These are phyloP conservation scores for Thielaviopsis ethacetica DNA, from an alignment of 2,329 filamentous ascomycete genomes.

Conservation along the genomic window DNA sequence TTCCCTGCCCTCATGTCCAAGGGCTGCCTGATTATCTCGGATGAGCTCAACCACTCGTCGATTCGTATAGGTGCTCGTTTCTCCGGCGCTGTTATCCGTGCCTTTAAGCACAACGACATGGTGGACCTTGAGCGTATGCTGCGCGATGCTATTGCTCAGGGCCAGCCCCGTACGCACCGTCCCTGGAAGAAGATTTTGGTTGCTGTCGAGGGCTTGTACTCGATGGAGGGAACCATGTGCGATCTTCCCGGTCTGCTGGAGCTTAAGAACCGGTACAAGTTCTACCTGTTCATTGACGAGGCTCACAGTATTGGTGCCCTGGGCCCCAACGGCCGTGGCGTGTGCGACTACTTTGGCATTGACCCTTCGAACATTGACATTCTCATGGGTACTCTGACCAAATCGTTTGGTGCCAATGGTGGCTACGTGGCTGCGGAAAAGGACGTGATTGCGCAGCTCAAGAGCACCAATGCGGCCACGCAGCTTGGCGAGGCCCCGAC, in stretches of 20 bases:
- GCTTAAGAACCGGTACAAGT: conserved; percentile 93
- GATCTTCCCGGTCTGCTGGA: conserved; percentile 80
- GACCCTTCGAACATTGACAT: conserved; percentile 81
- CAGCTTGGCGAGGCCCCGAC: conserved; percentile 76
- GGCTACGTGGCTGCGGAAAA: conserved; percentile 88
- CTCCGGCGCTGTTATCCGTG: conserved; percentile 84
- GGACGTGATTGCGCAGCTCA: conserved; percentile 80
- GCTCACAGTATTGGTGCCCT: conserved; percentile 91
- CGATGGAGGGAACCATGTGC: conserved; percentile 98
- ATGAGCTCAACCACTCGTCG: conserved; percentile 94
- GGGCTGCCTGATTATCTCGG: conserved; percentile 85
- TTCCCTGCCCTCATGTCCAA: conserved; percentile 88
- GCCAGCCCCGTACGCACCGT: conserved; percentile 92
- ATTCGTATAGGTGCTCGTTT: conserved; percentile 90
- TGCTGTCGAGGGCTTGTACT: conserved; percentile 92
- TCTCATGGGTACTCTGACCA: conserved; percentile 95
- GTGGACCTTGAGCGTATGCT: conserved; percentile 67
- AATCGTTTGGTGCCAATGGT: conserved; percentile 95
- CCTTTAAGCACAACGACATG: conserved; percentile 98
- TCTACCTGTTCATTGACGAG: conserved; percentile 88
- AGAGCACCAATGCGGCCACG: conserved; percentile 69
- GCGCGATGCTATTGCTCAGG: conserved; percentile 85
- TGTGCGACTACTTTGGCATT: conserved; percentile 93
- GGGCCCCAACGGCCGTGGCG: conserved; percentile 73
- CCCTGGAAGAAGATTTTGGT: conserved; percentile 99